Conservation (phyloP, 495 filamentous ascomycete genomes). For the Chaetomium fimeti region DNA sequence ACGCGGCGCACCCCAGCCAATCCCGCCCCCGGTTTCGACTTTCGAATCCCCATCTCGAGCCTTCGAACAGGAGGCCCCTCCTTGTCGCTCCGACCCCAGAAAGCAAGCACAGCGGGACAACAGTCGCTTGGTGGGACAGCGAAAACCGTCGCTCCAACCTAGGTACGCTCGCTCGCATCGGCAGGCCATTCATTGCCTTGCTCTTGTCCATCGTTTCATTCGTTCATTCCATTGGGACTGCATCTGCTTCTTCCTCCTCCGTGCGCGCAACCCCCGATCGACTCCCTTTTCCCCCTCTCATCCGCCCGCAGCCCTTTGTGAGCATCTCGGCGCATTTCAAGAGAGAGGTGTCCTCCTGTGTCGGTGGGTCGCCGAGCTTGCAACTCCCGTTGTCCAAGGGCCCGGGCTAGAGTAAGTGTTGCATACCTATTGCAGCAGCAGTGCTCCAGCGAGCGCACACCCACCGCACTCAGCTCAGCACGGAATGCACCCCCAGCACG, state of each 20-base stretch:
- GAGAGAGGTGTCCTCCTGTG: neutral
- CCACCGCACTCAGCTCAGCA: conserved; percentile 9
- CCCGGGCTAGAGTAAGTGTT: neutral
- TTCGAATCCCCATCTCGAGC: conserved; percentile 23
- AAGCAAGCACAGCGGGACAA: conserved; percentile 16
- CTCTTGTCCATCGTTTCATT: conserved; percentile 11
- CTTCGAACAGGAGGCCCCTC: conserved; percentile 26
- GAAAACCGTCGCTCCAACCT: conserved; percentile 10
- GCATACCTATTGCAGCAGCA: neutral
- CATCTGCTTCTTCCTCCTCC: neutral
- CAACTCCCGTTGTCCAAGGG: neutral
- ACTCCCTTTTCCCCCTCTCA: neutral
- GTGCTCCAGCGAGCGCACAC: neutral
- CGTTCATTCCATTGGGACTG: conserved; percentile 9
- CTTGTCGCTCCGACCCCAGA: conserved; percentile 9
- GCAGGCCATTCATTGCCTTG: neutral
- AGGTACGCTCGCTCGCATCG: conserved; percentile 1
- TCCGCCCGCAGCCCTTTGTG: neutral
- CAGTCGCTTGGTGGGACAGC: conserved; percentile 19
- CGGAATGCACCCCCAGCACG: conserved; percentile 10
- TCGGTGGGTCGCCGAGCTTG: neutral
- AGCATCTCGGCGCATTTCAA: neutral
- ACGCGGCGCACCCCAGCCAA: conserved; percentile 21
- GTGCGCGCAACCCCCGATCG: neutral
- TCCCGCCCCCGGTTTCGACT: conserved; percentile 26